A percentile compares a stretch with the other conserved stretches of the same genome.
Conservation (phyloP, 768 basidiomycete species). For the Psilocybe tampanensis region DNA sequence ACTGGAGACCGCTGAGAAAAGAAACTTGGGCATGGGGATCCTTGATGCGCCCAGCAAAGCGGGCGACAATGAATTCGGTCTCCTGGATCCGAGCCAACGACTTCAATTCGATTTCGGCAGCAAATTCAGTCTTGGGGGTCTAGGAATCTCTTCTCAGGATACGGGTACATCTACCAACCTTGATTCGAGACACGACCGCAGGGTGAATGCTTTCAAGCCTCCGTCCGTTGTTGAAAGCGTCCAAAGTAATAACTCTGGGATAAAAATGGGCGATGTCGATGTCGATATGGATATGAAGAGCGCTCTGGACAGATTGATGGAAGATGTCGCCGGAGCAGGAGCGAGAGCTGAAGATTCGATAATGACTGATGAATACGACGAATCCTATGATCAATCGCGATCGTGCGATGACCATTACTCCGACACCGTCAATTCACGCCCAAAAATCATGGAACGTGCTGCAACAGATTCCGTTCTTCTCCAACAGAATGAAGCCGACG, state of each 20-base stretch:
- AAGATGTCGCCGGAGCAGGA: slow-evolving; percentile 58
- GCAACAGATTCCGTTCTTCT: slow-evolving; percentile 53
- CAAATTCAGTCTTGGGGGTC: slow-evolving; percentile 43
- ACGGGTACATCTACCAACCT: slow-evolving; percentile 12
- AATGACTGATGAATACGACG: slow-evolving; percentile 42
- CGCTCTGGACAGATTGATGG: slow-evolving; percentile 73
- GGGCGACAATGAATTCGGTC: slow-evolving; percentile 35
- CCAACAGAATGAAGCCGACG: slow-evolving; percentile 34
- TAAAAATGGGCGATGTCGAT: slow-evolving; percentile 52
- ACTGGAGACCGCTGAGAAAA: slow-evolving; percentile 50
- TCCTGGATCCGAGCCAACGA: slow-evolving; percentile 25
- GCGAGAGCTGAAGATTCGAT: slow-evolving; percentile 43
- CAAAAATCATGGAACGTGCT: slow-evolving; percentile 46
- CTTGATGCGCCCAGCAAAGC: slow-evolving; percentile 16
- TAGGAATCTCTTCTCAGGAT: slow-evolving; percentile 31
- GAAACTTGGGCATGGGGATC: slow-evolving; percentile 24
- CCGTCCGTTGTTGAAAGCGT: slow-evolving; percentile 19
- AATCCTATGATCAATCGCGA: slow-evolving; percentile 34
- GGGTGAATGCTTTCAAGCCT: slow-evolving; percentile 8
- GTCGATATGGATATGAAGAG: slow-evolving; percentile 74
- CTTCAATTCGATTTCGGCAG: slow-evolving; percentile 51
- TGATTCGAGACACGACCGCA: slow-evolving; percentile 6
- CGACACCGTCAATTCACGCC: slow-evolving; percentile 15
- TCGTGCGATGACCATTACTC: slow-evolving; percentile 24
- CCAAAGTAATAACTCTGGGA: slow-evolving; percentile 30